phyloP scores from a whole-genome alignment of 176 grass and related monocot species.

The Paspalum notatum region DNA sequence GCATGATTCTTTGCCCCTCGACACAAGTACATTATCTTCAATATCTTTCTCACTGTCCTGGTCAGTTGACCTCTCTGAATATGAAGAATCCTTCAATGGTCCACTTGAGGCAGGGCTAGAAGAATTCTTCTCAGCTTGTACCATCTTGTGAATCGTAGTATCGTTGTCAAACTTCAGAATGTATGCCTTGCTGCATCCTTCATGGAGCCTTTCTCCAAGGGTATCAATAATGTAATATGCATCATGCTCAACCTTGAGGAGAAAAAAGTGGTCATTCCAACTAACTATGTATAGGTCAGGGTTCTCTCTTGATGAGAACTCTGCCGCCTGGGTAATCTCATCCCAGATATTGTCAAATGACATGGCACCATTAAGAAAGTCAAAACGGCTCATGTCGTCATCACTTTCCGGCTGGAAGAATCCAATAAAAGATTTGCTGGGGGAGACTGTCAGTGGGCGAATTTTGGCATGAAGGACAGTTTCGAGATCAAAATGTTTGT shows the following conservation, averaged over 20 bases:
- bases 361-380: conserved; percentile 60
- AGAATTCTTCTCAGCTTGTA: conserved; percentile 40
- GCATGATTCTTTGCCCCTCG: conserved; percentile 65
- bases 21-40: conserved; percentile 42
- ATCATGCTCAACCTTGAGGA: conserved; percentile 77
- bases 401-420: conserved; percentile 63
- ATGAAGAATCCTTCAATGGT: conserved; percentile 47
- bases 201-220: conserved; percentile 80
- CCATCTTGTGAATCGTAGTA: conserved; percentile 36
- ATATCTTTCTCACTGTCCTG: conserved; percentile 34
- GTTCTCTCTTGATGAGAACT: conserved; percentile 44
- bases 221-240: conserved; percentile 91
- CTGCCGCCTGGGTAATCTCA: conserved; percentile 49
- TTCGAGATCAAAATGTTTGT: conserved; percentile 94
- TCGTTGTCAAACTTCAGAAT: conserved; percentile 70
- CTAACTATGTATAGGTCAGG: conserved; percentile 73
- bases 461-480: conserved; percentile 84
- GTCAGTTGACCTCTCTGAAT: conserved; percentile 26
- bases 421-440: conserved; percentile 67
- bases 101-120: conserved; percentile 53
- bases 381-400: conserved; percentile 50
- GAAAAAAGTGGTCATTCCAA: conserved; percentile 99
- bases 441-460: conserved; percentile 50
- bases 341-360: conserved; percentile 87
- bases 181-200: conserved; percentile 90